phyloP scores from a whole-genome alignment of 1,139 yeast genomes.

The Groenewaldozyma auringiensis region DNA sequence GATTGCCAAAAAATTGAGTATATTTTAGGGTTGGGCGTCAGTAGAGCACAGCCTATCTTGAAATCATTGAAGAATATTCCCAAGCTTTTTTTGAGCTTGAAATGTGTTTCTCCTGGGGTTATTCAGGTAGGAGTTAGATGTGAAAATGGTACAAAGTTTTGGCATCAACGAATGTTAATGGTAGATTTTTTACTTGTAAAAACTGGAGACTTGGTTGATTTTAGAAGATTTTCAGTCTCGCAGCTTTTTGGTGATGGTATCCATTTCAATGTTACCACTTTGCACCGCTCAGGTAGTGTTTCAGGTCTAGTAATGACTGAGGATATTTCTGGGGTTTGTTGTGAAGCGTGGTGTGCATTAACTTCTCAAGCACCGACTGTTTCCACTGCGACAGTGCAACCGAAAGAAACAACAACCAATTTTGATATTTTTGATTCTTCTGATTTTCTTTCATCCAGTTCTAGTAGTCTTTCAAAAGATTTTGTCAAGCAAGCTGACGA shows the following conservation, averaged over 20 bases:
- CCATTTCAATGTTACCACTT: not conserved
- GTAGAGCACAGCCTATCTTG: slow-evolving; percentile 1
- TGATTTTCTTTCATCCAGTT: not conserved
- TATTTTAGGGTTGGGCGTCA: not conserved
- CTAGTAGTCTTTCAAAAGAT: no score
- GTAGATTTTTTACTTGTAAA: not conserved
- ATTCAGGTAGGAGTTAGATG: not conserved
- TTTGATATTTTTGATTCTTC: not conserved
- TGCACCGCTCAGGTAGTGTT: not conserved
- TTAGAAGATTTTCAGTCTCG: not conserved
- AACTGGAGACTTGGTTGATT: not conserved
- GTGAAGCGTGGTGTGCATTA: not conserved
- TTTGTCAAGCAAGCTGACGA: no score
- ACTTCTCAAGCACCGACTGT: not conserved
- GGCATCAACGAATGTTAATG: not conserved
- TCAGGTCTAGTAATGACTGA: not conserved
- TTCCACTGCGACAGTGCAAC: not conserved
- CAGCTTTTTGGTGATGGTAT: not conserved
- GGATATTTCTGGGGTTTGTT: not conserved
- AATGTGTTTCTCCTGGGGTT: not conserved
- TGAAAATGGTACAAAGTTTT: not conserved
- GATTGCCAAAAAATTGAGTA: not conserved
- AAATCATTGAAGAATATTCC: not conserved
- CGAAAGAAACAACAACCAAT: not conserved
- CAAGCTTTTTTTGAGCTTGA: not conserved